Conservation (phyloP, 2,329 filamentous ascomycete genomes). For the Curvularia spicifera region DNA sequence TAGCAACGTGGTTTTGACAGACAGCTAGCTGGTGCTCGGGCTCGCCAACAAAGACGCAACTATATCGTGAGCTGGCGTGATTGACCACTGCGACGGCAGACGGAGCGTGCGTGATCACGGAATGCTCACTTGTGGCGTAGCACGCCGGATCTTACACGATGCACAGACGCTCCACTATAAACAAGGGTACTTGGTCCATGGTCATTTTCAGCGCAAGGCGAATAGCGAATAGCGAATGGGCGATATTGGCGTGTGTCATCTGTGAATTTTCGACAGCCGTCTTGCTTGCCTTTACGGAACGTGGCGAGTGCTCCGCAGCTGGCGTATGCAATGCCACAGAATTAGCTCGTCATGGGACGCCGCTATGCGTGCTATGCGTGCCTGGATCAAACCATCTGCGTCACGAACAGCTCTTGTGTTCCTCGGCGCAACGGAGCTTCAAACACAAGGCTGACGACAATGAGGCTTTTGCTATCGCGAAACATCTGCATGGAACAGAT, state of each 20-base stretch:
- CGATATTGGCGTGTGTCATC: conserved; percentile 39
- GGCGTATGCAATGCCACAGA: conserved; percentile 16
- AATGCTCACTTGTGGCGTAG: conserved; percentile 17
- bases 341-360: conserved; percentile 27
- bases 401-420: conserved; percentile 19
- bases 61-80: conserved; percentile 8
- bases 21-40: conserved; percentile 5
- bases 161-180: conserved; percentile 28
- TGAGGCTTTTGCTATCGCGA: conserved; percentile 23
- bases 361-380: conserved; percentile 5
- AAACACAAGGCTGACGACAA: conserved; percentile 11
- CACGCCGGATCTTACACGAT: conserved; percentile 15
- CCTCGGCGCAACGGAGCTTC: conserved; percentile 7
- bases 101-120: conserved; percentile 4
- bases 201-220: conserved; percentile 33
- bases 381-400: conserved; percentile 14
- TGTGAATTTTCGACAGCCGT: conserved; percentile 22
- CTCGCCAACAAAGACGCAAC: conserved; percentile 19
- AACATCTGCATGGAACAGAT: conserved; percentile 20
- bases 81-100: conserved; percentile 6
- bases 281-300: conserved; percentile 21
- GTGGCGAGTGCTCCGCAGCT: conserved; percentile 32
- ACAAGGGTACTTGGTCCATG: conserved; percentile 35
- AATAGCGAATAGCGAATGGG: conserved; percentile 33
- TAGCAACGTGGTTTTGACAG: conserved; percentile 26